Conservation (phyloP, 2,329 filamentous ascomycete genomes). For the Trichoderma arundinaceum region DNA sequence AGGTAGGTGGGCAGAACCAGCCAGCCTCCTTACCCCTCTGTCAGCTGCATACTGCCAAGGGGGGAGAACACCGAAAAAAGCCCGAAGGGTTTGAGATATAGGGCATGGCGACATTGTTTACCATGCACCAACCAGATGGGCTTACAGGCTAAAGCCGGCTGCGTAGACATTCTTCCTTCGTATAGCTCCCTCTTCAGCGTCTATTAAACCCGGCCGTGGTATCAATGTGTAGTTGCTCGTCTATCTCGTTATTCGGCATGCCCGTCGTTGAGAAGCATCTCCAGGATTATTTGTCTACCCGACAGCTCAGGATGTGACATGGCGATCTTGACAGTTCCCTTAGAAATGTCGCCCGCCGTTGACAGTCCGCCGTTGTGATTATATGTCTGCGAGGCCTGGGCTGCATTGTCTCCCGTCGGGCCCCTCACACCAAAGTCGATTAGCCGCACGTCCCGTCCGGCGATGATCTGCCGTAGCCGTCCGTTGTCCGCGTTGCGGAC, state of each 20-base stretch:
- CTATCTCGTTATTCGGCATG: conserved; percentile 55
- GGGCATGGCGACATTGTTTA: background rate
- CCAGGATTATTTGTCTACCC: conserved; percentile 84
- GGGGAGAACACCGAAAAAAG: conserved; percentile 3
- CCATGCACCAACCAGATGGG: background rate
- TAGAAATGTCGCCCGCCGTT: conserved; percentile 54
- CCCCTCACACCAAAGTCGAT: conserved; percentile 82
- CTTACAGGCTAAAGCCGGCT: background rate
- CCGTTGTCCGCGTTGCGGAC: conserved; percentile 97
- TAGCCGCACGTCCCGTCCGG: conserved; percentile 85
- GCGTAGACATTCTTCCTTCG: background rate
- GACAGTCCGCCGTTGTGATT: conserved; percentile 46
- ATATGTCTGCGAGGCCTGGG: conserved; percentile 43
- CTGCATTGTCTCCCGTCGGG: conserved; percentile 57
- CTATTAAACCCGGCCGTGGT: background rate
- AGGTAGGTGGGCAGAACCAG: background rate
- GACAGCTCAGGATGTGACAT: conserved; percentile 93
- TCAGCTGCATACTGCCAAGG: background rate
- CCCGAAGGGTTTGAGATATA: background rate
- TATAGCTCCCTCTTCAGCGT: background rate
- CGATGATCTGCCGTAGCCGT: conserved; percentile 89
- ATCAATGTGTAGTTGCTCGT: background rate
- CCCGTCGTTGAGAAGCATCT: conserved; percentile 90
- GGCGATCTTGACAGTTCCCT: conserved; percentile 87
- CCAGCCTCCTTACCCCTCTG: background rate